A percentile compares a stretch with the other conserved stretches of the same genome.
Evolutionary conservation across 257 asterid genomes (phyloP).

Genomic region (Pogostemon cablin): DNA sequence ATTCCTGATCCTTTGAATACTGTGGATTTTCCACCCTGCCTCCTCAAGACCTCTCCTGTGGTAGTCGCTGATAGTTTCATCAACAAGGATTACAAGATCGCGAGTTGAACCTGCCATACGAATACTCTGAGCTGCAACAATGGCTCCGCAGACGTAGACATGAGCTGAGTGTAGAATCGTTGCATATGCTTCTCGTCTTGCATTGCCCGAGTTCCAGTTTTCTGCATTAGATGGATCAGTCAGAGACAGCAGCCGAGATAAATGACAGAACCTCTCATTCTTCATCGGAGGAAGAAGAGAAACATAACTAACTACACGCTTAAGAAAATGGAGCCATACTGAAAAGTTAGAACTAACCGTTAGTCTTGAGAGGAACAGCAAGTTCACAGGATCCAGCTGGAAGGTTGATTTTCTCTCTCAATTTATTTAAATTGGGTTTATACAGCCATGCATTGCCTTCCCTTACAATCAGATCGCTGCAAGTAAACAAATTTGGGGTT

Average conservation of each 20-base stretch:
- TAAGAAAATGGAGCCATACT: neutral
- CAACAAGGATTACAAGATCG: slow-evolving; percentile 89
- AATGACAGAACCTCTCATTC: no score
- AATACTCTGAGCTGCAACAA: slow-evolving; percentile 94
- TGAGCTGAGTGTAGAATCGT: slow-evolving; percentile 90
- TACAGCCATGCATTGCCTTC: slow-evolving; percentile 83
- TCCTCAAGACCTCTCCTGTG: slow-evolving; percentile 77
- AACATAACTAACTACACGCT: neutral
- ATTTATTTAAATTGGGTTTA: slow-evolving; percentile 57
- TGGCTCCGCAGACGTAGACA: slow-evolving; percentile 89
- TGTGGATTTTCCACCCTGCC: slow-evolving; percentile 89
- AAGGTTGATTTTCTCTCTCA: slow-evolving; percentile 79
- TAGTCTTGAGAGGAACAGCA: slow-evolving; percentile 69
- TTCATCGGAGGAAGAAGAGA: no score
- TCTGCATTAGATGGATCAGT: slow-evolving; percentile 44
- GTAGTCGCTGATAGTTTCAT: slow-evolving; percentile 65
- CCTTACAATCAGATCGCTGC: slow-evolving; percentile 71
- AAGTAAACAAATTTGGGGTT: slow-evolving; percentile 77
- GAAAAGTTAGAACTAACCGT: slow-evolving; percentile 52
- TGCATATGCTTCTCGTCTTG: slow-evolving; percentile 84
- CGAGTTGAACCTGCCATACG: slow-evolving; percentile 91
- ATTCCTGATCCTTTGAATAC: slow-evolving; percentile 77
- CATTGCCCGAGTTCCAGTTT: slow-evolving; percentile 58
- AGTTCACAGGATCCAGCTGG: slow-evolving; percentile 97
- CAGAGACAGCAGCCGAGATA: neutral